Evolutionary conservation across 331 rosid genomes (phyloP).

Genomic region (Malus hybrid): DNA sequence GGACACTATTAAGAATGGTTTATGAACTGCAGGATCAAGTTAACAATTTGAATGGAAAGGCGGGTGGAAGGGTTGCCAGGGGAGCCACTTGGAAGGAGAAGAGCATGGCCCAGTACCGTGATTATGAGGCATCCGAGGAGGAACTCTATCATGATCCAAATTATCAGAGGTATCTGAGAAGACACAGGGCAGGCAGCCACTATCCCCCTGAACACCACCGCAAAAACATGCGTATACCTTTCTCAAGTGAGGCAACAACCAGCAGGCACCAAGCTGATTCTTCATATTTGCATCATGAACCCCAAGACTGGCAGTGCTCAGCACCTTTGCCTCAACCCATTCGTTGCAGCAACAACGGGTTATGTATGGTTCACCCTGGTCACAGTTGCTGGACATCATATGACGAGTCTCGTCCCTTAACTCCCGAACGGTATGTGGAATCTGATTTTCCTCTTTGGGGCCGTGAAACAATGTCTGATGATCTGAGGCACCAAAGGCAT

Average conservation of each 20-base stretch:
- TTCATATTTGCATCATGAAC: slow-evolving; percentile 31
- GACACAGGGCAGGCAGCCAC: slow-evolving; percentile 30
- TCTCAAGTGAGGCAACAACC: slow-evolving; percentile 56
- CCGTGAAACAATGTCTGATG: slow-evolving; percentile 32
- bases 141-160: slow-evolving; percentile 31
- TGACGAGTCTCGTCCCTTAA: slow-evolving; percentile 36
- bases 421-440: slow-evolving; percentile 30
- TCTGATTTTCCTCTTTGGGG: slow-evolving; percentile 32
- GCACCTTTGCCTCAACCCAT: slow-evolving; percentile 36
- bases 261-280: slow-evolving; percentile 43
- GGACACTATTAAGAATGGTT: slow-evolving; percentile 51
- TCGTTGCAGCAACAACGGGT: slow-evolving; percentile 18
- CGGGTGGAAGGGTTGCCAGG: slow-evolving; percentile 27
- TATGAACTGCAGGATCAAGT: slow-evolving; percentile 57
- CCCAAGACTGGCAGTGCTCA: slow-evolving; percentile 39
- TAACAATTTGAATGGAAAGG: slow-evolving; percentile 26
- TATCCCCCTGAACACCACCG: slow-evolving; percentile 31
- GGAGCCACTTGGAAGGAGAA: slow-evolving; percentile 31
- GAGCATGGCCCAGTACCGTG: slow-evolving; percentile 25
- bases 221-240: slow-evolving; percentile 41
- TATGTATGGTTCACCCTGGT: slow-evolving; percentile 29
- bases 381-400: slow-evolving; percentile 27
- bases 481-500: slow-evolving; percentile 30
- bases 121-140: slow-evolving; percentile 28
- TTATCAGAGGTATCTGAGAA: slow-evolving; percentile 30